phyloP scores from a whole-genome alignment of 768 basidiomycete species.

The Lactarius evosmus region DNA sequence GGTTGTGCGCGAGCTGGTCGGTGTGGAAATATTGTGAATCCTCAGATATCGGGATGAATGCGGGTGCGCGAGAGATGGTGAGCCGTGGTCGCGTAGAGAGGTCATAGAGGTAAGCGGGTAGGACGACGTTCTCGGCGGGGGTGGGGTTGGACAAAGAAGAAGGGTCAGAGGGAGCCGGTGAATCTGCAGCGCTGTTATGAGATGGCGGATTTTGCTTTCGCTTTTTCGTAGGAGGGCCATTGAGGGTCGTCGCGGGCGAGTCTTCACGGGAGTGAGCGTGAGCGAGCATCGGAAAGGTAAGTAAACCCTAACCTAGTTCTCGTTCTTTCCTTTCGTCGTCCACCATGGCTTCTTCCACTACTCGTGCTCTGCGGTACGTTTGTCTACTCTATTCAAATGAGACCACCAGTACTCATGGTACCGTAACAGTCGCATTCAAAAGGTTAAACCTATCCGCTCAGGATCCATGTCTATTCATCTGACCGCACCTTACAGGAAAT shows the following conservation, averaged over 20 bases:
- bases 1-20: conserved; percentile 69
- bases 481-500: conserved; percentile 53
- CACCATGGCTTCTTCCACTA: conserved; percentile 7
- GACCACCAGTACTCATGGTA: not conserved
- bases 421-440: conserved; percentile 63
- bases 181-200: conserved; percentile 32
- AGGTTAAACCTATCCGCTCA: conserved; percentile 41
- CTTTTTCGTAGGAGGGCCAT: conserved; percentile 21
- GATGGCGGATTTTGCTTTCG: conserved; percentile 26
- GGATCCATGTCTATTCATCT: conserved; percentile 3
- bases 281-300: conserved; percentile 19
- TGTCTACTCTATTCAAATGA: not conserved
- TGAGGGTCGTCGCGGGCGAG: conserved; percentile 25
- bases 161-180: conserved; percentile 38
- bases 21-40: conserved; percentile 59
- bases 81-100: conserved; percentile 67
- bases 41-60: conserved; percentile 59
- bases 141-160: conserved; percentile 32
- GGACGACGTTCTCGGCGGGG: conserved; percentile 45
- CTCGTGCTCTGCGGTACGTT: conserved; percentile 18
- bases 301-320: conserved; percentile 23
- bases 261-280: conserved; percentile 33
- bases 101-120: conserved; percentile 59
- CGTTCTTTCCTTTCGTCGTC: not conserved
- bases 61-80: conserved; percentile 69